Base-by-base conservation (phyloP, 2,329 filamentous ascomycete species). In the Basipetospora chlamydospora region DNA sequence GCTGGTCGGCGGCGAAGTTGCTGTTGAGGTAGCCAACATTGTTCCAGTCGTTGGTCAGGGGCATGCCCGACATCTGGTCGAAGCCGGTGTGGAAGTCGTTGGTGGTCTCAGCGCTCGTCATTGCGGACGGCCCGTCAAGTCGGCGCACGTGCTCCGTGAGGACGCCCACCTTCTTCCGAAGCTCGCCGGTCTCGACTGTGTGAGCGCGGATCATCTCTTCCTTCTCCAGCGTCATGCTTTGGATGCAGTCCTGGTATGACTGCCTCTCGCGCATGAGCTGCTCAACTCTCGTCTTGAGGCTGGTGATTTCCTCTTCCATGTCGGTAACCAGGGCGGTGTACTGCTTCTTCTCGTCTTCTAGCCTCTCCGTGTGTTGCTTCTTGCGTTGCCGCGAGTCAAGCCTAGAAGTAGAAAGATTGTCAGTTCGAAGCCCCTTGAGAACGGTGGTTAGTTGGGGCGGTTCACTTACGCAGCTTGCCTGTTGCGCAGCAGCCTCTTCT, bases 321-420 rank as follows among this genome's bases (percentile, higher is more conserved):
- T 79, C 71, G 46, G 63, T 72, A 53, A 95, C 82, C 53, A 82
- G 63, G 47, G 73, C 71, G 39, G 79, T 82, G 64, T 76, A 92
- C 41, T 82, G 74, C 67, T 95, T 95, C 70, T 96, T 95, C 65
- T 96, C 88, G 57, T 90, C 81, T 58, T 96, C 90, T 31, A 96
- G 74, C 49, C 90, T 79, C 63, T 96, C 90, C 23, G 90, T 96
- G 63, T 96, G 88, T 61, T 85, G 81, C 73, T 96, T 96, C 71
- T 96, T 98, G 49, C 90, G 79, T 59, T 96, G 88, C 46, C 90
- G 77, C 30, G 90, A 96, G 62, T 96, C 88, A 49, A 98, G 80
- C 46, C 85, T 93, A 50, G 23, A 37, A 45, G 37, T 10, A 12
- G 25, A 15, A 16, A 38, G 28, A 35, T 16, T 29, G 39, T 43